These are phyloP conservation scores for Aspergillus tamarii DNA, from an alignment of 2,329 filamentous ascomycete species.

Conservation along the genomic window DNA sequence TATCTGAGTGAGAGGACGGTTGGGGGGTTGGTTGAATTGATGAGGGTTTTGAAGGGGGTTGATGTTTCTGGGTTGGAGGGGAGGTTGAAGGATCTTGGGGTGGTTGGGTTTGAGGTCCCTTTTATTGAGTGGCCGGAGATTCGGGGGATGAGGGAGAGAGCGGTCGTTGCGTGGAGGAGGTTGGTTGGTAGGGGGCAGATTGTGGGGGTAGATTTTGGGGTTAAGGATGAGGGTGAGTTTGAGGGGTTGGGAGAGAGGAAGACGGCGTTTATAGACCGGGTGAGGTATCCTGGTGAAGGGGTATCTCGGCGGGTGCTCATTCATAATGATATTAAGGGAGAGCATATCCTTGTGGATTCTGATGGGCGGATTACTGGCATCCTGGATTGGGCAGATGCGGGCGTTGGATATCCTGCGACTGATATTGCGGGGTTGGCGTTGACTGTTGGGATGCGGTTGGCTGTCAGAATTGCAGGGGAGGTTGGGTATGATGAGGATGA, in stretches of 20 bases:
- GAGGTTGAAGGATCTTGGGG: neutral
- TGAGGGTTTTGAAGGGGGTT: neutral
- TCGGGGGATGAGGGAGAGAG: neutral
- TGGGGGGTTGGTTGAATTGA: neutral
- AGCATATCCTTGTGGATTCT: neutral
- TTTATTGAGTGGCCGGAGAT: neutral
- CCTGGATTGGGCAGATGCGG: constrained; percentile 6
- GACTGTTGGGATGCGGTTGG: neutral
- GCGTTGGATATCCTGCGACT: constrained; percentile 3
- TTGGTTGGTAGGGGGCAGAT: neutral
- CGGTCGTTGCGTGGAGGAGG: neutral
- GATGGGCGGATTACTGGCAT: constrained; percentile 2
- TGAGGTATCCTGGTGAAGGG: neutral
- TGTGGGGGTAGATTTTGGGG: neutral
- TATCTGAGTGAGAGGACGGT: neutral
- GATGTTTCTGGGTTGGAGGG: neutral
- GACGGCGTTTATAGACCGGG: neutral
- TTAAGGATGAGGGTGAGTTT: neutral
- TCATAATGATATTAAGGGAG: constrained; percentile 2
- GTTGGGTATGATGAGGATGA: neutral
- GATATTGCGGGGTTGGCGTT: constrained; percentile 5
- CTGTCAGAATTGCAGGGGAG: neutral
- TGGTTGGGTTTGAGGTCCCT: neutral
- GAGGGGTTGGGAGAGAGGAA: neutral
- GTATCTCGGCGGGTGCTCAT: neutral